phyloP scores from a whole-genome alignment of 352 stramenopile genomes.

The Lagenidium sp. region DNA sequence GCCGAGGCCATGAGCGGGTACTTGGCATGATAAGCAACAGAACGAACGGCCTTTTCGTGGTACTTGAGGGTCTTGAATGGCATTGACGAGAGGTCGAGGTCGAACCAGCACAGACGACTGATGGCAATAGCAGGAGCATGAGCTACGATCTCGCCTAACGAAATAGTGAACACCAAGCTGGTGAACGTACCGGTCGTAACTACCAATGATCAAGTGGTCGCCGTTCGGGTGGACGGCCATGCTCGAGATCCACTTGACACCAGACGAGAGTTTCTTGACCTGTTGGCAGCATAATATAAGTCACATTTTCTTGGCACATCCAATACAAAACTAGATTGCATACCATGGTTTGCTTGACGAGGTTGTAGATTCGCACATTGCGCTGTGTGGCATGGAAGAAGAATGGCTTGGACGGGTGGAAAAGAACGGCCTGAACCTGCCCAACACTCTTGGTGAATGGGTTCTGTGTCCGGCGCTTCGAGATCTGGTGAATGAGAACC shows the following conservation, averaged over 20 bases:
- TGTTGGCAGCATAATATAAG: conserved; percentile 1
- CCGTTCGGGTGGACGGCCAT: conserved; percentile 98
- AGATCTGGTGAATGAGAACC: conserved; percentile 98
- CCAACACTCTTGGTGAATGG: conserved; percentile 94
- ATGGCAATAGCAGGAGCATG: no score
- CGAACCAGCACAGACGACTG: conserved; percentile 97
- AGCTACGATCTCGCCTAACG: no score
- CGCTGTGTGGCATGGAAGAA: conserved; percentile 99
- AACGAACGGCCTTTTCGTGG: conserved; percentile 95
- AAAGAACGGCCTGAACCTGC: conserved; percentile 93
- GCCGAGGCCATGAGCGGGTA: conserved; percentile 99
- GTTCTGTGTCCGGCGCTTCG: conserved; percentile 94
- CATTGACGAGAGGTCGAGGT: conserved; percentile 96
- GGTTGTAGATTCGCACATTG: conserved; percentile 98
- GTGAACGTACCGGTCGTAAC: conserved; percentile 88
- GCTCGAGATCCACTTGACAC: conserved; percentile 98
- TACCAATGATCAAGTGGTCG: conserved; percentile 98
- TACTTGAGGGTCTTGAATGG: conserved; percentile 99
- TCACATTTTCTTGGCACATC: neutral
- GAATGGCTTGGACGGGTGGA: conserved; percentile 99
- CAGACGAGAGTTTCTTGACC: conserved; percentile 97
- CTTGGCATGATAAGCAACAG: conserved; percentile 90
- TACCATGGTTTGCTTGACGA: conserved; percentile 95
- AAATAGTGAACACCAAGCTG: no score
- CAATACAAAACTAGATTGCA: neutral